Evolutionary conservation across 768 basidiomycete genomes (phyloP), one percentile per base, ranked within the genome.

Genomic region (Boletus barrowsii): DNA sequence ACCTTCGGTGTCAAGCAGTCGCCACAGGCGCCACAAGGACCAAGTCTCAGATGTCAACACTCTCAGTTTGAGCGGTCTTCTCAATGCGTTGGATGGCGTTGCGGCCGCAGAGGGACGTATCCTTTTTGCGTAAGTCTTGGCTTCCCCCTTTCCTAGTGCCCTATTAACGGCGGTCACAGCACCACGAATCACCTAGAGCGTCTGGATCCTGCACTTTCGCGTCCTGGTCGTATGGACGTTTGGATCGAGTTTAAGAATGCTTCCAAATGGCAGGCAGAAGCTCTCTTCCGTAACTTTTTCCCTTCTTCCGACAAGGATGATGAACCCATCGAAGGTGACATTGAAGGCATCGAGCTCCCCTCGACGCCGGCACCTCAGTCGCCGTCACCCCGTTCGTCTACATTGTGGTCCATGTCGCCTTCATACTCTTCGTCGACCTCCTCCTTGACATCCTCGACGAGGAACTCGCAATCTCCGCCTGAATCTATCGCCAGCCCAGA

Each of bases 131-230:
- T 92, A 65, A 74, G 90, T 82, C 18, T 53, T 40, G 30, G 42
- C 20, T 37, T 40, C 49, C 33, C 51, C 5, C 26, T 43, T 41
- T 36, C 37, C 17, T 29, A 10, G 32, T 43, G 17, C 55, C 17
- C 22, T 50, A 10, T 42, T 61, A 30, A 54, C 20, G 13, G 43
- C 20, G 15, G 41, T 22, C 40, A 14, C 60, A 91, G 90, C 0
- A 93, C 90, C 17, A 93, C 90, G 11, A 95, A 95, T 70, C 93
- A 95, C 64, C 76, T 93, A n/a, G 90, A 94, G 62, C 83, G 87
- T 33, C 80, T 96, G 1, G 93, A 96, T 62, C 90, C 92, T 5
- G 93, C 93, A 0, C 82, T 96, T 11, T 89, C 86, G n/a, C 86
- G 93, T 49, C 91, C 93, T 6, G 93, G 93, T 17, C 87, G 89